phyloP scores from a whole-genome alignment of 179 eudicot species.

The Nepenthes alata region DNA sequence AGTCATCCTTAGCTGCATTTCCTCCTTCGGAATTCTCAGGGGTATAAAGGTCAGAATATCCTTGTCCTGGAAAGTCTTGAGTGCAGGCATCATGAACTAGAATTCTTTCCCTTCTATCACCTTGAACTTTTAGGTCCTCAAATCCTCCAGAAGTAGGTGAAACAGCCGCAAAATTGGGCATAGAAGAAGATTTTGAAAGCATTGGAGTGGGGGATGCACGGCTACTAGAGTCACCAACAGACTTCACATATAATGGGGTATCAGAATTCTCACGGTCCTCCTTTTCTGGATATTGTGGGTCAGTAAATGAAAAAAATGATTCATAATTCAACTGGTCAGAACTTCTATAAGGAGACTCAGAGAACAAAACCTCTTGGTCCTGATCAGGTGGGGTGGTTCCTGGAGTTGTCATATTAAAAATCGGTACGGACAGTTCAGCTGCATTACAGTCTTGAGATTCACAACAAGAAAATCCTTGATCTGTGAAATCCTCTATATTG shows the following conservation, averaged over 20 bases:
- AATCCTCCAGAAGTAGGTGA: conserved; percentile 13
- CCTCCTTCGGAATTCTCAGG: conserved; percentile 28
- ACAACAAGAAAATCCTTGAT: conserved; percentile 28
- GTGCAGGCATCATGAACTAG: conserved; percentile 17
- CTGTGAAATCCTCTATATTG: conserved; percentile 36
- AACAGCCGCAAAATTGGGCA: conserved; percentile 35
- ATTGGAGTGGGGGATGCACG: conserved; percentile 18
- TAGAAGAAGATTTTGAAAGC: conserved; percentile 50
- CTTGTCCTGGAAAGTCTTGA: conserved; percentile 10
- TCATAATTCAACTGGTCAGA: conserved; percentile 29
- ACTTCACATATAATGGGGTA: conserved; percentile 19
- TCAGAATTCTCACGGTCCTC: conserved; percentile 21
- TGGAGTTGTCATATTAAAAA: conserved; percentile 14
- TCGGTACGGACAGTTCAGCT: conserved; percentile 12
- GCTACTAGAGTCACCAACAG: conserved; percentile 16
- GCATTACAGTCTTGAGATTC: conserved; percentile 25
- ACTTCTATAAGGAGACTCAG: conserved; percentile 27
- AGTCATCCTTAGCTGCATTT: conserved; percentile 25
- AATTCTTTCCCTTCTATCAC: conserved; percentile 20
- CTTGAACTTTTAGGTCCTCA: conserved; percentile 39
- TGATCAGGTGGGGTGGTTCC: conserved; percentile 24
- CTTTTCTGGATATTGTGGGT: conserved; percentile 27
- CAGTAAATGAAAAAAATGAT: conserved; percentile 33
- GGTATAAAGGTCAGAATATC: conserved; percentile 10
- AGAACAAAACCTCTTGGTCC: conserved; percentile 24